Evolutionary conservation across 2,329 filamentous ascomycete species (phyloP).

Genomic region (Thelonectria olida): DNA sequence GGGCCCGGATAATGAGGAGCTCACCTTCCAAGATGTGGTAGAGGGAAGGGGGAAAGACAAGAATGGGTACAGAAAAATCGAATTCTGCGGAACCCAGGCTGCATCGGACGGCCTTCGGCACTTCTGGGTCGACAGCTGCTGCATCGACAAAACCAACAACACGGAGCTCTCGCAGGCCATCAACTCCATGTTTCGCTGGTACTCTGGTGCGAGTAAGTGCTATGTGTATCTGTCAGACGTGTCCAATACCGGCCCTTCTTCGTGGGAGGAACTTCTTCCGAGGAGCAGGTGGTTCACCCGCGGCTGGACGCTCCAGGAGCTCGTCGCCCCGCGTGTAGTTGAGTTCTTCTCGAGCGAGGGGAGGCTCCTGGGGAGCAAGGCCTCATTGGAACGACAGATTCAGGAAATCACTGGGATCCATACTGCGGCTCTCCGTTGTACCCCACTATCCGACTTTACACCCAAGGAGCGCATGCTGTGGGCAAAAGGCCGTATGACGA

Average conservation of each 20-base stretch:
- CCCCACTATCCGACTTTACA: not conserved
- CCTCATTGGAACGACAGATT: not conserved
- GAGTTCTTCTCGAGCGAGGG: not conserved
- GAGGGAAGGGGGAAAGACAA: not conserved
- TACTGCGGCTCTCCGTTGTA: not conserved
- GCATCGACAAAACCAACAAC: constrained; percentile 4
- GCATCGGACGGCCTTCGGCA: not conserved
- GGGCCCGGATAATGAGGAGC: not conserved
- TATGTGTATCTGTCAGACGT: not conserved
- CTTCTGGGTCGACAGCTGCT: not conserved
- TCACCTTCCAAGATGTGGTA: not conserved
- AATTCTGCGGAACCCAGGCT: not conserved
- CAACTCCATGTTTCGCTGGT: constrained; percentile 3
- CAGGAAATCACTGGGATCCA: not conserved
- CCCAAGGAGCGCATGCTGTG: not conserved
- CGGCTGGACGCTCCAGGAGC: no score
- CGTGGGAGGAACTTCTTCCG: not conserved
- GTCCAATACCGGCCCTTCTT: not conserved
- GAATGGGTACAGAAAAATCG: not conserved
- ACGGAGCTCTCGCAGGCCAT: constrained; percentile 1
- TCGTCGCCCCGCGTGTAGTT: no score
- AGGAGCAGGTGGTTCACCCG: not conserved
- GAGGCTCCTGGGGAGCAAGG: not conserved
- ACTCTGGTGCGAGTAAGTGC: not conserved
- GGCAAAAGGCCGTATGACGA: not conserved